phyloP scores from a whole-genome alignment of 352 stramenopile genomes.

The Pythium monospermum region DNA sequence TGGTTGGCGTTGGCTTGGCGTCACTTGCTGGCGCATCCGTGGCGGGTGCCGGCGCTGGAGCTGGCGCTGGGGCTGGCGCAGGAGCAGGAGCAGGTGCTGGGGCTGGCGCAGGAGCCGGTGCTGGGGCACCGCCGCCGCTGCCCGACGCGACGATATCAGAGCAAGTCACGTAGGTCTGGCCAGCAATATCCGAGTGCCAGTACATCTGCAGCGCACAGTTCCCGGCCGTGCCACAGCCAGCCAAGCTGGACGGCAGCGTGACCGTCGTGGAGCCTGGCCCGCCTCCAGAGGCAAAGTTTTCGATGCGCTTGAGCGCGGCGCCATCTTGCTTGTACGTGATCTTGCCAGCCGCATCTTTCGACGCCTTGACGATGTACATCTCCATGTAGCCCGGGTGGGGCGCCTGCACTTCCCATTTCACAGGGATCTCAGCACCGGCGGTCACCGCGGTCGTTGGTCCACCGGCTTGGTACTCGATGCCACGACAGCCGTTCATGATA shows the following conservation, averaged over 20 bases:
- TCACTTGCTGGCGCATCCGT: not conserved
- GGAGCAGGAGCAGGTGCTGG: not conserved
- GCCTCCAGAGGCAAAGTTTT: slow-evolving; percentile 34
- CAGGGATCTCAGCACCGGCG: slow-evolving; percentile 30
- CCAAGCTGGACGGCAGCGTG: slow-evolving; percentile 40
- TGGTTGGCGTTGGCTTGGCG: not conserved
- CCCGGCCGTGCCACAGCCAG: slow-evolving; percentile 32
- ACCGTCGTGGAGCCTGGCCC: slow-evolving; percentile 25
- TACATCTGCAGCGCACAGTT: slow-evolving; percentile 57
- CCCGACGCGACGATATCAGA: slow-evolving; percentile 38
- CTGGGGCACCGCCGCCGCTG: slow-evolving; percentile 4
- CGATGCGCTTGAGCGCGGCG: slow-evolving; percentile 30
- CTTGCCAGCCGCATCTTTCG: slow-evolving; percentile 27
- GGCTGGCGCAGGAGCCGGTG: not conserved
- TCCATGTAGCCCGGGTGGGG: slow-evolving; percentile 51
- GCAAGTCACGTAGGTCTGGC: slow-evolving; percentile 56
- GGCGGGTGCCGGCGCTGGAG: not conserved
- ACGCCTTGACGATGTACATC: slow-evolving; percentile 50
- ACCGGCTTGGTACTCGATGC: slow-evolving; percentile 38
- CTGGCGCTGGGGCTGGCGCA: not conserved
- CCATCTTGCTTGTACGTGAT: slow-evolving; percentile 41
- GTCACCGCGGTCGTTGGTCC: slow-evolving; percentile 40
- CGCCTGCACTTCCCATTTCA: slow-evolving; percentile 51
- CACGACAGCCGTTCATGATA: slow-evolving; percentile 59
- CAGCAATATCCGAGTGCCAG: slow-evolving; percentile 52